Evolutionary conservation across 2,329 filamentous ascomycete species (phyloP).

Genomic region (Microsporum canis): DNA sequence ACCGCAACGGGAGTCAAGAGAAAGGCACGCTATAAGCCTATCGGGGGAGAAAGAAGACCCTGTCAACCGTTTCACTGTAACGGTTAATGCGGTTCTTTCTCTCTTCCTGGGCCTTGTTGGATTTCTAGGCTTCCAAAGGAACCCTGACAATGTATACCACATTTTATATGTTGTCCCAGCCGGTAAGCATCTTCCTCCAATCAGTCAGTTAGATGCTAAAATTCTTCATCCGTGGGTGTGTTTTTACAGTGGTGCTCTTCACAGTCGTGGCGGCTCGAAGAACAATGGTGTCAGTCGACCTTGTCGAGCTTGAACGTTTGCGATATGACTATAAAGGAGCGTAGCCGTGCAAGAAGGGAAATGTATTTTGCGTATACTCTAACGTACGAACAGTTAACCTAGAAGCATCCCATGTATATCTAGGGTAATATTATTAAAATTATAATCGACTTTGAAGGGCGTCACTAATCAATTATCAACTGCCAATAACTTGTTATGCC

Average conservation of each 20-base stretch:
- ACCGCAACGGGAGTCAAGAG: conserved; percentile 21
- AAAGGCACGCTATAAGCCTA: conserved; percentile 20
- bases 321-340: conserved; percentile 35
- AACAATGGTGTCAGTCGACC: conserved; percentile 30
- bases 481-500: neutral
- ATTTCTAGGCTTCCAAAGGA: conserved; percentile 16
- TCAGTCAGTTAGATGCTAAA: neutral
- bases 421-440: neutral
- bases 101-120: conserved; percentile 21
- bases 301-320: conserved; percentile 28
- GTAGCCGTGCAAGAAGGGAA: conserved; percentile 3
- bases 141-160: conserved; percentile 14
- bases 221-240: neutral
- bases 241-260: conserved; percentile 23
- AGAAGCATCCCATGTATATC: no score
- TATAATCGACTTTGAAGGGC: neutral
- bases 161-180: conserved; percentile 28
- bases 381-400: neutral
- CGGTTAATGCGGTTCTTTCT: conserved; percentile 23
- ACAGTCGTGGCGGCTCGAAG: conserved; percentile 24
- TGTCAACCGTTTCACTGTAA: conserved; percentile 19
- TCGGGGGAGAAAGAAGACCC: neutral
- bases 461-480: neutral
- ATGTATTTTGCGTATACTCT: neutral
- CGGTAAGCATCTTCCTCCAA: conserved; percentile 21